phyloP scores from a whole-genome alignment of 176 grass and related monocot genomes.

The Otatea glauca region DNA sequence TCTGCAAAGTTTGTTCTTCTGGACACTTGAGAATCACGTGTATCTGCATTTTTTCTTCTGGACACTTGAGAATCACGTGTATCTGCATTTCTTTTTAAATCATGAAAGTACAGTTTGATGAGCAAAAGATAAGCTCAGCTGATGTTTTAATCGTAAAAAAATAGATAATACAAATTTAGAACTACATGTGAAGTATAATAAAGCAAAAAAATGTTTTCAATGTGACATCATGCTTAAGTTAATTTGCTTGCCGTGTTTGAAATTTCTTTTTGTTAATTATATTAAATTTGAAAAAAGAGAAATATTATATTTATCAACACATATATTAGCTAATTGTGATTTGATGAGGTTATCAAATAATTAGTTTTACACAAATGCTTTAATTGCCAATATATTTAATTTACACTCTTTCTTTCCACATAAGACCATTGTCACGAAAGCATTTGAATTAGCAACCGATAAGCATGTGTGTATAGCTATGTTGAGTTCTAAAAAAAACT shows the following conservation, averaged over 20 bases:
- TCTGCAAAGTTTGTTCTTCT: background rate
- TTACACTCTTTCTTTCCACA: background rate
- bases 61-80: slow-evolving; percentile 10
- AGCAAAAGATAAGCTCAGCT: background rate
- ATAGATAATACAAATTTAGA: background rate
- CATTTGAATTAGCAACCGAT: too few species aligned
- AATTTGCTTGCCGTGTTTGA: background rate
- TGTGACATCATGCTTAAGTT: background rate
- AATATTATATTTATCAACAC: background rate
- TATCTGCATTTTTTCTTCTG: background rate
- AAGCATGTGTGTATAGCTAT: too few species aligned
- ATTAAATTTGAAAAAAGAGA: background rate
- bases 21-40: slow-evolving; percentile 14
- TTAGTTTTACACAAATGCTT: background rate
- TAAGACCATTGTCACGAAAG: background rate
- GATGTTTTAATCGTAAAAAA: background rate
- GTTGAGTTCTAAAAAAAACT: background rate
- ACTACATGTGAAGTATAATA: background rate
- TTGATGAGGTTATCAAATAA: background rate
- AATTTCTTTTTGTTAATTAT: background rate
- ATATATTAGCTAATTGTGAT: background rate
- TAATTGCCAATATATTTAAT: background rate
- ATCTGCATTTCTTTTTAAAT: background rate
- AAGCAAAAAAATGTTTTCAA: background rate
- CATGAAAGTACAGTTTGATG: background rate